These are phyloP conservation scores for Conringia planisiliqua DNA, from an alignment of 345 rosid genomes.

Conservation along the genomic window DNA sequence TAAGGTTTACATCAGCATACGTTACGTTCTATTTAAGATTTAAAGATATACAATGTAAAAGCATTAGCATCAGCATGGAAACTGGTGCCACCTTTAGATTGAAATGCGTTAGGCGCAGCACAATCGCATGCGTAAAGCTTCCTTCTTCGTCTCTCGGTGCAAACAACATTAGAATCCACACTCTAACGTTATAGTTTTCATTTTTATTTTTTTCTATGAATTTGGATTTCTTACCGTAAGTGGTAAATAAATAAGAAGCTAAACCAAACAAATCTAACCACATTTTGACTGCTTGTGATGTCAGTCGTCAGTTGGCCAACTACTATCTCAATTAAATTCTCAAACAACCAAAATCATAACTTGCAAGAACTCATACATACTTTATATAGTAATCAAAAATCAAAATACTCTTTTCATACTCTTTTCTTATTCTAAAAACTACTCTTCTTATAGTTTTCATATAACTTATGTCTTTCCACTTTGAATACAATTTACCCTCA, in stretches of 20 bases:
- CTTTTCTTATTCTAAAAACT: background rate
- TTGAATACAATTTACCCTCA: background rate
- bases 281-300: slow-evolving; percentile 13
- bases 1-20: too few species aligned
- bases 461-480: background rate
- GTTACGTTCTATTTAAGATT: too few species aligned
- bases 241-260: background rate
- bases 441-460: background rate
- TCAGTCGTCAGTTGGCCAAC: slow-evolving; percentile 27
- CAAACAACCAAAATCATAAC: slow-evolving; percentile 12
- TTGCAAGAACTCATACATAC: background rate
- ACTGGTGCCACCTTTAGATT: too few species aligned
- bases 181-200: background rate
- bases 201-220: background rate
- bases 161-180: background rate
- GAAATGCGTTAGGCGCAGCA: too few species aligned
- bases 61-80: too few species aligned
- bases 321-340: background rate
- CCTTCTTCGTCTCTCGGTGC: background rate
- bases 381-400: background rate
- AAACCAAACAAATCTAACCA: slow-evolving; percentile 8
- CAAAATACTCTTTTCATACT: background rate
- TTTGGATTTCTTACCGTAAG: background rate
- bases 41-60: too few species aligned
- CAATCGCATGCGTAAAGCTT: background rate